A percentile compares a stretch with the other conserved stretches of the same genome.
These are phyloP conservation scores for Gloeopeniophorella convolvens DNA, from an alignment of 768 basidiomycete species.

Conservation along the genomic window DNA sequence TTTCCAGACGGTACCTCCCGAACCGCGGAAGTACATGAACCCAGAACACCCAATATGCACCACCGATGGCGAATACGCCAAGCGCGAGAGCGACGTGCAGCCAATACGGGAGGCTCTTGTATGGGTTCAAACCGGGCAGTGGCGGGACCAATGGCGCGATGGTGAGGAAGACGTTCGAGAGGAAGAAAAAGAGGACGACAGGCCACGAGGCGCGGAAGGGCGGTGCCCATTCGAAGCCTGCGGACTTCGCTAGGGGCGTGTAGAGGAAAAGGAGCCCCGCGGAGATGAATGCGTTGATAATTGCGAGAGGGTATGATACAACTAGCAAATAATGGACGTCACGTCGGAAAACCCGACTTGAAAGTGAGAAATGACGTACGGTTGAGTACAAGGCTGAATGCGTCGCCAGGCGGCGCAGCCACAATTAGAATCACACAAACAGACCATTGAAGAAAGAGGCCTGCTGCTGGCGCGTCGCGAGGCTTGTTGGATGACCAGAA, in stretches of 20 bases:
- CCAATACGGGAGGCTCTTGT: conserved; percentile 60
- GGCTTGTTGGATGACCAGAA: conserved; percentile 70
- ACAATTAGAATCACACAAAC: conserved; percentile 50
- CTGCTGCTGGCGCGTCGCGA: conserved; percentile 58
- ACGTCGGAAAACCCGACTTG: conserved; percentile 40
- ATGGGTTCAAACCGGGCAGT: conserved; percentile 40
- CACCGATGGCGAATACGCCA: conserved; percentile 24
- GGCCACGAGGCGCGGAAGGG: conserved; percentile 52
- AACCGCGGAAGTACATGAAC: conserved; percentile 25
- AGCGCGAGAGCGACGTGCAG: conserved; percentile 28
- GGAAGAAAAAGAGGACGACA: conserved; percentile 47
- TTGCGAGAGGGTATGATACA: conserved; percentile 29
- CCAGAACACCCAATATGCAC: conserved; percentile 30
- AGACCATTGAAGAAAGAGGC: conserved; percentile 55
- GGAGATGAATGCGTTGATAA: conserved; percentile 57
- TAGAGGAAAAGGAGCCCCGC: conserved; percentile 60
- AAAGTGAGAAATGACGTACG: conserved; percentile 35
- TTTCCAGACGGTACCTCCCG: conserved; percentile 26
- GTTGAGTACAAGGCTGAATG: conserved; percentile 65
- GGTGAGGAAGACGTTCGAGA: conserved; percentile 62
- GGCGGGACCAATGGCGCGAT: conserved; percentile 61
- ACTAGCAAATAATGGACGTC: conserved; percentile 46
- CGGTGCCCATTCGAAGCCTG: conserved; percentile 50
- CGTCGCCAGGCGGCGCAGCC: conserved; percentile 62
- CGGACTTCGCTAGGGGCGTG: conserved; percentile 32